Percentiles rank a stretch among this genome's conserved stretches.
phyloP scores from a whole-genome alignment of 1,284 basidiomycete genomes.

The Ceratobasidium sp. region DNA sequence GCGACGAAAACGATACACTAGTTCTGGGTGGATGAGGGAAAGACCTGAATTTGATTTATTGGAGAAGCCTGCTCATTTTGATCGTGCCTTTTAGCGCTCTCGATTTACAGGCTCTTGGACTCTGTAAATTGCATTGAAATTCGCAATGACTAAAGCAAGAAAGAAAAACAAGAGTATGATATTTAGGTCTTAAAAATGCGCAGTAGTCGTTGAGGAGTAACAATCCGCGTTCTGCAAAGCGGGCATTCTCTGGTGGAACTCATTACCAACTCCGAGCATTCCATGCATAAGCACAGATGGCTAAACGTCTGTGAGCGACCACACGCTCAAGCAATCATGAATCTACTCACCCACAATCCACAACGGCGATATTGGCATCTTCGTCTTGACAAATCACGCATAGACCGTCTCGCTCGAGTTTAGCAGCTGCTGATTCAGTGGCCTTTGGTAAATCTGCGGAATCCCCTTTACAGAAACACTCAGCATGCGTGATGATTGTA shows the following conservation, averaged over 20 bases:
- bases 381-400: conserved; percentile 92
- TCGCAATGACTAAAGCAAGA: background rate
- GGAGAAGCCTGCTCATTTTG: too few species aligned
- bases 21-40: background rate
- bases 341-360: conserved; percentile 84
- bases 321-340: conserved; percentile 1
- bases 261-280: conserved; percentile 86
- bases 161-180: background rate
- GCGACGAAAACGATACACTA: too few species aligned
- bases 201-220: conserved; percentile 78
- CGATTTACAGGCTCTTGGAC: too few species aligned
- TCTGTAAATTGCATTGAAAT: background rate
- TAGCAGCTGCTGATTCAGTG: conserved; percentile 48
- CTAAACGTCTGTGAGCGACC: conserved; percentile 50
- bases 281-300: conserved; percentile 80
- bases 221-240: conserved; percentile 82
- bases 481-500: too few species aligned
- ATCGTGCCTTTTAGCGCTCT: too few species aligned
- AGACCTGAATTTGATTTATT: background rate
- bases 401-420: conserved; percentile 70
- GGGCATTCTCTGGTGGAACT: conserved; percentile 81
- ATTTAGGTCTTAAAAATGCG: conserved; percentile 74
- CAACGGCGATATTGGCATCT: conserved; percentile 86
- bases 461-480: too few species aligned
- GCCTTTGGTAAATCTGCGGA: conserved; percentile 42